phyloP scores from a whole-genome alignment of 768 basidiomycete genomes.

The Hypholoma sublateritium region DNA sequence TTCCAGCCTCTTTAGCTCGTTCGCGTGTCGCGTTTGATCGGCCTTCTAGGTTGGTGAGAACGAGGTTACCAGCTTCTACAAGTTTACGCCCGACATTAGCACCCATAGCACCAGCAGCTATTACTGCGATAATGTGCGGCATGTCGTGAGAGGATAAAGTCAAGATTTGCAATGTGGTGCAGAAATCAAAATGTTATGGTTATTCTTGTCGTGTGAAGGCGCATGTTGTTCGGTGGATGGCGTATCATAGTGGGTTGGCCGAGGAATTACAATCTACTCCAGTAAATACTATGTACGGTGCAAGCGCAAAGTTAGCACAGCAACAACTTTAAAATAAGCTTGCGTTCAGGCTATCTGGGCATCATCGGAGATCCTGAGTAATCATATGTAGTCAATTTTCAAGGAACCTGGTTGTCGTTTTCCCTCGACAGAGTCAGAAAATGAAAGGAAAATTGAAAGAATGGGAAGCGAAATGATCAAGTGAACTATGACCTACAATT shows the following conservation, averaged over 20 bases:
- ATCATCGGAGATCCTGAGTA: background rate
- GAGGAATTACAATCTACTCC: background rate
- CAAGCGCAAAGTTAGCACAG: background rate
- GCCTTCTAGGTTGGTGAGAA: conserved; percentile 54
- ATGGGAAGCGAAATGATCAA: no score
- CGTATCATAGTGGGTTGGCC: background rate
- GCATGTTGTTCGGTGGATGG: background rate
- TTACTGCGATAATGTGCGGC: conserved; percentile 38
- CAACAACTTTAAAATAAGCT: background rate
- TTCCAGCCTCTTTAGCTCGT: conserved; percentile 51
- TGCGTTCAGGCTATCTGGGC: background rate
- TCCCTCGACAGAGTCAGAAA: background rate
- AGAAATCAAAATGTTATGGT: background rate
- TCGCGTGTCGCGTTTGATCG: conserved; percentile 50
- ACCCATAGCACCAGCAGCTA: conserved; percentile 63
- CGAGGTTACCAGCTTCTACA: conserved; percentile 45
- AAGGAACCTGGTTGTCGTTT: background rate
- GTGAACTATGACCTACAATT: background rate
- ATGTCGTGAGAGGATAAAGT: conserved; percentile 20
- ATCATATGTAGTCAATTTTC: background rate
- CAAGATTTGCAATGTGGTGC: background rate
- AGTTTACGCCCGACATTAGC: conserved; percentile 52
- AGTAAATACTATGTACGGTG: background rate
- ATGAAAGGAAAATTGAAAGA: no score
- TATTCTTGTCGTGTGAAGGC: conserved; percentile 15